phyloP scores from a whole-genome alignment of 2,329 filamentous ascomycete genomes.

The Chaetomiaceae sp. region DNA sequence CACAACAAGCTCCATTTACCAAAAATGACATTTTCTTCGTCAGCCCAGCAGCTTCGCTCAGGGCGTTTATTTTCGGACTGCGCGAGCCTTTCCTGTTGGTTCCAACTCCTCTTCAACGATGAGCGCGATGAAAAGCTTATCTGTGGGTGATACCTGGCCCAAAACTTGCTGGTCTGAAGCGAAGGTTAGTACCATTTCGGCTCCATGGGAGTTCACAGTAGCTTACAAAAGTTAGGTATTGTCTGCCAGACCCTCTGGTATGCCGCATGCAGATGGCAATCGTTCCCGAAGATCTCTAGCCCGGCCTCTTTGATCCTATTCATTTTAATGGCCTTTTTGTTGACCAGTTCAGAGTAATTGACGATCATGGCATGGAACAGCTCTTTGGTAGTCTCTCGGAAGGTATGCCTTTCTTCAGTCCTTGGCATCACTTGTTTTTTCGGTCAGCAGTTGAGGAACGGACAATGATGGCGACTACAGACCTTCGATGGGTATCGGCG shows the following conservation, averaged over 20 bases:
- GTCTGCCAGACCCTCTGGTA: conserved; percentile 12
- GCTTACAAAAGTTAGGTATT: conserved; percentile 23
- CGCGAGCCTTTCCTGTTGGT: neutral
- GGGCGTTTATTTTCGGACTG: neutral
- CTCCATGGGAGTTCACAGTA: neutral
- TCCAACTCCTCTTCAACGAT: conserved; percentile 11
- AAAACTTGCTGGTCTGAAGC: conserved; percentile 11
- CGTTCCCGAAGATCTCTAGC: conserved; percentile 7
- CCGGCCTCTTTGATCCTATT: conserved; percentile 12
- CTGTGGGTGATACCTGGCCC: conserved; percentile 12
- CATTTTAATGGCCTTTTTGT: conserved; percentile 17
- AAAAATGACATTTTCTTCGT: neutral
- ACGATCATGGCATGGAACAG: conserved; percentile 22
- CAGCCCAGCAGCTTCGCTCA: neutral
- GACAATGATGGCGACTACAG: neutral
- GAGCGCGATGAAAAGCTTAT: conserved; percentile 10
- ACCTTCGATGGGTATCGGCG: conserved; percentile 14
- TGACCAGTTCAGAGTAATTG: conserved; percentile 22
- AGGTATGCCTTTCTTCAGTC: conserved; percentile 11
- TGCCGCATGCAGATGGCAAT: neutral
- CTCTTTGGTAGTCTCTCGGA: conserved; percentile 18
- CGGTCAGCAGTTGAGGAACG: conserved; percentile 7
- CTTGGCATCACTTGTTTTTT: conserved; percentile 8
- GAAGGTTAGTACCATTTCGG: conserved; percentile 2
- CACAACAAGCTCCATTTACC: too few relatives aligned